Conservation (phyloP, 805 yeast genomes). For the Tetrapisispora phaffii region DNA sequence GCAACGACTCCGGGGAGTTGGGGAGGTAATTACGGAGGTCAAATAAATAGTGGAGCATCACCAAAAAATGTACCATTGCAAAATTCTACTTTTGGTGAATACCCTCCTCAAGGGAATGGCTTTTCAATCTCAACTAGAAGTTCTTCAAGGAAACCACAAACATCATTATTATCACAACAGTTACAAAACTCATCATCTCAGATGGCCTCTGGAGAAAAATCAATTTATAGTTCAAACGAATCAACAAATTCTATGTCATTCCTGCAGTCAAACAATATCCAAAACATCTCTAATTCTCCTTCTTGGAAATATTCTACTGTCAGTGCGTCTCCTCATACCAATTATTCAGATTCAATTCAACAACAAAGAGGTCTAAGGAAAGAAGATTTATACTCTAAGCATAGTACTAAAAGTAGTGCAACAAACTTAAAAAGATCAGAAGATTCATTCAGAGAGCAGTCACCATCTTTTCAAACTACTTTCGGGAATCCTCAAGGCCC, state of each 20-base stretch:
- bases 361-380: slow-evolving; percentile 17
- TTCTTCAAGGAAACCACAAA: slow-evolving; percentile 19
- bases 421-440: background rate
- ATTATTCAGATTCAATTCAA: slow-evolving; percentile 18
- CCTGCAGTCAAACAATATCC: background rate
- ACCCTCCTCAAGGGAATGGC: slow-evolving; percentile 9
- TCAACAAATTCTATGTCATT: background rate
- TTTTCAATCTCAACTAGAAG: slow-evolving; percentile 10
- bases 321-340: slow-evolving; percentile 20
- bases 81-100: slow-evolving; percentile 16
- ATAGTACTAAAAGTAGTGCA: background rate
- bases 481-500: slow-evolving; percentile 8
- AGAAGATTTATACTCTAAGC: slow-evolving; percentile 3
- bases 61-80: slow-evolving; percentile 7
- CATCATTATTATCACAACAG: slow-evolving; percentile 29
- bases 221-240: background rate
- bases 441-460: slow-evolving; percentile 3
- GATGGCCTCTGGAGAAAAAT: background rate
- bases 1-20: slow-evolving; percentile 4
- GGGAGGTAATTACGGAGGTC: background rate
- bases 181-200: slow-evolving; percentile 20
- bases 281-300: background rate
- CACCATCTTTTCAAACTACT: slow-evolving; percentile 2
- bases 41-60: background rate
- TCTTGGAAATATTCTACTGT: slow-evolving; percentile 1